A percentile compares a stretch with the other conserved stretches of the same genome.
phyloP scores from a whole-genome alignment of 306 rosid species.

The Urtica urens region DNA sequence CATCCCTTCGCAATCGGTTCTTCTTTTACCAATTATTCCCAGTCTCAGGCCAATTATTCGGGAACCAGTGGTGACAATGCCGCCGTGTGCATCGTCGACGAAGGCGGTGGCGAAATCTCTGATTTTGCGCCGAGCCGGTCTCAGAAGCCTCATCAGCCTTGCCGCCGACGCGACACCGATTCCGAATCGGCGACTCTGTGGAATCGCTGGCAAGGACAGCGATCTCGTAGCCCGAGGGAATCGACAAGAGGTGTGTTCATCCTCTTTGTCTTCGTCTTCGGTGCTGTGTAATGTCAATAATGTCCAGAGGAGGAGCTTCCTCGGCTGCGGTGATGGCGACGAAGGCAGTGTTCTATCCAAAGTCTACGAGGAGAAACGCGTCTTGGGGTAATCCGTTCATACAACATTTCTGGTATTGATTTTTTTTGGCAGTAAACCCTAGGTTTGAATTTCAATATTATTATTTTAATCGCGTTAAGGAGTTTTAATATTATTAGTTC shows the following conservation, averaged over 20 bases:
- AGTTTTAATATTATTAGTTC: too few relatives aligned
- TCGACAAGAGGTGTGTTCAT: conserved; percentile 7
- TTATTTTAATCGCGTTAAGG: too few relatives aligned
- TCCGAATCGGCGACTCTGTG: conserved; percentile 3
- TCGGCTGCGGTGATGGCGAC: conserved; percentile 85
- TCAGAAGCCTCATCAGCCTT: conserved; percentile 28
- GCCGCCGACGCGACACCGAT: conserved; percentile 8
- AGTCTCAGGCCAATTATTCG: too few relatives aligned
- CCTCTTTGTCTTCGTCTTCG: conserved; percentile 8
- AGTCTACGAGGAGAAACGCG: conserved; percentile 75
- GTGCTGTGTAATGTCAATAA: conserved; percentile 1
- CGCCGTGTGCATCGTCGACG: conserved; percentile 50
- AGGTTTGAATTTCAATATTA: too few relatives aligned
- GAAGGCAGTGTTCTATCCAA: conserved; percentile 59
- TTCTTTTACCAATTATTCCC: too few relatives aligned
- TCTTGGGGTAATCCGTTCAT: conserved; percentile 50
- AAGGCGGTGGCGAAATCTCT: conserved; percentile 45
- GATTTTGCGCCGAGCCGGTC: conserved; percentile 27
- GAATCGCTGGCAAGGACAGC: conserved; percentile 20
- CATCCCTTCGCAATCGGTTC: too few relatives aligned
- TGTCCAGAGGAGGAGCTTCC: conserved; percentile 47
- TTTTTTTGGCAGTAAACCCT: too few relatives aligned
- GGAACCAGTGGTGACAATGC: too few relatives aligned
- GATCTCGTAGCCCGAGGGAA: conserved; percentile 14
- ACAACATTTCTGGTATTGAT: too few relatives aligned